Percentiles rank a stretch among this genome's conserved stretches.
Conservation (phyloP, 2,329 filamentous ascomycete species). For the Neurospora sp. region DNA sequence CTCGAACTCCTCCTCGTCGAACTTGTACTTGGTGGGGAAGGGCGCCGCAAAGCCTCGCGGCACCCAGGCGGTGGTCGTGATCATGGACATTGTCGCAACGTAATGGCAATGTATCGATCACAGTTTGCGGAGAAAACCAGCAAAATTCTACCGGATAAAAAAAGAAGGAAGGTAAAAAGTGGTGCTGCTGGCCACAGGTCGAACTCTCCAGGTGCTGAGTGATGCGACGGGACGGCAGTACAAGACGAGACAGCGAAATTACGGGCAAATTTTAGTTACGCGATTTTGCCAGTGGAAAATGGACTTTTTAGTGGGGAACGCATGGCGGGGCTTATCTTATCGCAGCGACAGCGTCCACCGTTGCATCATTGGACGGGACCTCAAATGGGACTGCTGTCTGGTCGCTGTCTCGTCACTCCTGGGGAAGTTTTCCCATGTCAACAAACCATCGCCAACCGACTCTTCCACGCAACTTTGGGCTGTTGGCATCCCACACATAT, state of each 20-base stretch:
- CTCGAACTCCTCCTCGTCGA: slow-evolving; percentile 66
- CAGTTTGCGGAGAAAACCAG: not conserved
- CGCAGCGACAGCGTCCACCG: slow-evolving; percentile 2
- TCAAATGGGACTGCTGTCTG: not conserved
- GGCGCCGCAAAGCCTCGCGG: slow-evolving; percentile 67
- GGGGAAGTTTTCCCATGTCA: not conserved
- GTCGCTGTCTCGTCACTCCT: not conserved
- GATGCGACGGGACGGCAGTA: not conserved
- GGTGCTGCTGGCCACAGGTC: not conserved
- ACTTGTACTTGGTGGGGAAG: slow-evolving; percentile 64
- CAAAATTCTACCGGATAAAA: not conserved
- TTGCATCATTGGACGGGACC: not conserved
- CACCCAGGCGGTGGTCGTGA: slow-evolving; percentile 68
- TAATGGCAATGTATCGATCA: not conserved
- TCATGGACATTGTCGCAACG: slow-evolving; percentile 52
- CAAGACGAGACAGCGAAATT: not conserved
- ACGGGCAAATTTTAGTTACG: not conserved
- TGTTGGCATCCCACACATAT: not conserved
- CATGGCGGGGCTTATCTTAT: slow-evolving; percentile 28
- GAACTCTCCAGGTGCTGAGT: not conserved
- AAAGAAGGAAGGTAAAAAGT: not conserved
- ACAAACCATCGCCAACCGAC: not conserved
- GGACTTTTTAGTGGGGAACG: slow-evolving; percentile 26
- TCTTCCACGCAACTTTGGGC: not conserved
- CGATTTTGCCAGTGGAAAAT: slow-evolving; percentile 14